These are phyloP conservation scores for Entoloma clypeatum DNA, from an alignment of 1,284 basidiomycete species.

Conservation along the genomic window DNA sequence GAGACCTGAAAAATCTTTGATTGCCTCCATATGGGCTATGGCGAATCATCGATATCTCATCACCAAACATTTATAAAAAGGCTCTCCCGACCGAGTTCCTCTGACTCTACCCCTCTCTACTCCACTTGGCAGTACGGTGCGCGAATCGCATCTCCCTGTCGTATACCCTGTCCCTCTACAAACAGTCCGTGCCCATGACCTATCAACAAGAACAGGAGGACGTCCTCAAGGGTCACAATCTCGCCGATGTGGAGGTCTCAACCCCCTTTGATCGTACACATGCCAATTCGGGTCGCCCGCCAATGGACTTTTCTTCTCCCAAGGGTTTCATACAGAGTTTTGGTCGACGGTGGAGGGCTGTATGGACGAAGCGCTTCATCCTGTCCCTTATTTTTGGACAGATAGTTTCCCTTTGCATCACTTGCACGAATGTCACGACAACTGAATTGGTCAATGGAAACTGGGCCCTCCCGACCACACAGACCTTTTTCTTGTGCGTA, in stretches of 20 bases:
- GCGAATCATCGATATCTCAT: no score
- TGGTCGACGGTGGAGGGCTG: slow-evolving; percentile 56
- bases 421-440: slow-evolving; percentile 80
- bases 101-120: no score
- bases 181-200: no score
- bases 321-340: slow-evolving; percentile 49
- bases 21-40: no score
- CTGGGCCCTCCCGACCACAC: slow-evolving; percentile 76
- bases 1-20: no score
- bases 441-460: slow-evolving; percentile 67
- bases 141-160: no score
- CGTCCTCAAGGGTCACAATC: slow-evolving; percentile 13
- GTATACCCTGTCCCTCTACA: no score
- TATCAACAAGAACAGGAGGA: no score
- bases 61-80: no score
- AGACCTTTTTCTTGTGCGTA: slow-evolving; percentile 76
- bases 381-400: slow-evolving; percentile 74
- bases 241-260: slow-evolving; percentile 10
- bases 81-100: no score
- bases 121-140: no score
- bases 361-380: slow-evolving; percentile 72
- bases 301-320: slow-evolving; percentile 61
- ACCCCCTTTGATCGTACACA: slow-evolving; percentile 12
- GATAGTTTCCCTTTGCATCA: slow-evolving; percentile 79
- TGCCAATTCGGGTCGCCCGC: slow-evolving; percentile 30